Evolutionary conservation across 2,329 filamentous ascomycete genomes (phyloP).

Genomic region (Trichophyton schoenleinii): DNA sequence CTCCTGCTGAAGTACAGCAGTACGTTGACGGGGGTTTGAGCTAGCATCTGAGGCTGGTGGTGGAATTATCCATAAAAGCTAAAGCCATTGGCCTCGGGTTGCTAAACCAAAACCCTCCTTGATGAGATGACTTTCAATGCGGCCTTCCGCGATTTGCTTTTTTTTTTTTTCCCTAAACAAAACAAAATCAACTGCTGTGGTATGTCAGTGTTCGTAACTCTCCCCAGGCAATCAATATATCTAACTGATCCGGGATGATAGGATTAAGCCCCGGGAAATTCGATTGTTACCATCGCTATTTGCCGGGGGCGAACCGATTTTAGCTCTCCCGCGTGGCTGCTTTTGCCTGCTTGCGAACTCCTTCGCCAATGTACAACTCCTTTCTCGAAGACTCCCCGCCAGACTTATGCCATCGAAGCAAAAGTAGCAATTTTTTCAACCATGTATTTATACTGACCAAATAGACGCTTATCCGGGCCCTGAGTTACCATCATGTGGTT

Average conservation of each 20-base stretch:
- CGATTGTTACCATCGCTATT: neutral
- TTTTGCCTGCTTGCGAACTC: neutral
- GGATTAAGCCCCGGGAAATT: neutral
- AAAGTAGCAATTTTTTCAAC: neutral
- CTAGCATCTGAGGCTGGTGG: neutral
- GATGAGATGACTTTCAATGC: neutral
- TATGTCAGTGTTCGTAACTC: neutral
- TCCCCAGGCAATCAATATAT: too few species aligned
- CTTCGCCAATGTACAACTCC: neutral
- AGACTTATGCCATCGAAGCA: neutral
- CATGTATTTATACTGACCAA: neutral
- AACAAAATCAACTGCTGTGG: neutral
- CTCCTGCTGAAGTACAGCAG: neutral
- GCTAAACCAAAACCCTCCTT: neutral
- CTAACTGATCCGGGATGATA: neutral
- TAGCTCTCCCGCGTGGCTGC: neutral
- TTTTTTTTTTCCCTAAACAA: neutral
- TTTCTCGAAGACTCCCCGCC: neutral
- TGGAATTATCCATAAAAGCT: neutral
- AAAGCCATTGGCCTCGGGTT: neutral
- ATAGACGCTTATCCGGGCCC: neutral
- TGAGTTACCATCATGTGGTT: neutral
- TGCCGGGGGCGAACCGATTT: neutral
- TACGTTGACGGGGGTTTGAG: neutral
- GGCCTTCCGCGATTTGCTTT: neutral